A percentile compares a stretch with the other conserved stretches of the same genome.
Conservation (phyloP, 2,329 filamentous ascomycete species). For the Aspergillus proliferans region DNA sequence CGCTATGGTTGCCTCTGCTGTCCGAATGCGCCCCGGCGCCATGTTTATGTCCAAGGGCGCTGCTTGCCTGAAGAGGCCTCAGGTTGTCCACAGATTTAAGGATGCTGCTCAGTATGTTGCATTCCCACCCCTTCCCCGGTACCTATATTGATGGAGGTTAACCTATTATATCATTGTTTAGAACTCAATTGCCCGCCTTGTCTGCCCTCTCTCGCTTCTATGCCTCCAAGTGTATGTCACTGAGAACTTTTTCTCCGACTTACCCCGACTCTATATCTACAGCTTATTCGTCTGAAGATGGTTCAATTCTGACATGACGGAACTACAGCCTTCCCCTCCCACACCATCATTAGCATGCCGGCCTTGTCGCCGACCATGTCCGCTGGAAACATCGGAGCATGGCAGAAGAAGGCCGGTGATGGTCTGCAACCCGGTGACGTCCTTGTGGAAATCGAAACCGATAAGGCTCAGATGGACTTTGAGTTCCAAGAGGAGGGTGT, state of each 20-base stretch:
- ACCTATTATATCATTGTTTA: constrained; percentile 15
- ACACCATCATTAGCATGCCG: constrained; percentile 96
- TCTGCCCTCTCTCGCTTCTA: constrained; percentile 60
- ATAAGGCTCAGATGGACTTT: constrained; percentile 99
- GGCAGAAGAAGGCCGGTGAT: constrained; percentile 97
- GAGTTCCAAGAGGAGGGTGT: constrained; percentile 98
- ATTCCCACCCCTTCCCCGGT: neutral
- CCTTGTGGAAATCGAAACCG: constrained; percentile 95
- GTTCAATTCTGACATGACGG: constrained; percentile 17
- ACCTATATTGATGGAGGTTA: constrained; percentile 10
- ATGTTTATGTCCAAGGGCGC: constrained; percentile 37
- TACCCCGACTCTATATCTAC: constrained; percentile 1
- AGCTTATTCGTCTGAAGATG: constrained; percentile 10
- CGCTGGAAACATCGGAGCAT: constrained; percentile 87
- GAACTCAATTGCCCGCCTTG: constrained; percentile 46
- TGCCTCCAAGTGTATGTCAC: constrained; percentile 59
- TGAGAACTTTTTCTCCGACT: neutral
- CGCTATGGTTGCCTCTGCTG: constrained; percentile 51
- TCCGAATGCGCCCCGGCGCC: constrained; percentile 41
- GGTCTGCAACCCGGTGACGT: constrained; percentile 84
- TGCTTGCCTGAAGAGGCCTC: constrained; percentile 40
- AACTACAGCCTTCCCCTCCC: constrained; percentile 76
- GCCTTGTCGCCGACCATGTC: constrained; percentile 98
- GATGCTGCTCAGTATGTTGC: constrained; percentile 35
- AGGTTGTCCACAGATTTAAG: constrained; percentile 39